Percentiles rank a stretch among this genome's conserved stretches.
Evolutionary conservation across 257 asterid genomes (phyloP).

Genomic region (Agastache rugosa): DNA sequence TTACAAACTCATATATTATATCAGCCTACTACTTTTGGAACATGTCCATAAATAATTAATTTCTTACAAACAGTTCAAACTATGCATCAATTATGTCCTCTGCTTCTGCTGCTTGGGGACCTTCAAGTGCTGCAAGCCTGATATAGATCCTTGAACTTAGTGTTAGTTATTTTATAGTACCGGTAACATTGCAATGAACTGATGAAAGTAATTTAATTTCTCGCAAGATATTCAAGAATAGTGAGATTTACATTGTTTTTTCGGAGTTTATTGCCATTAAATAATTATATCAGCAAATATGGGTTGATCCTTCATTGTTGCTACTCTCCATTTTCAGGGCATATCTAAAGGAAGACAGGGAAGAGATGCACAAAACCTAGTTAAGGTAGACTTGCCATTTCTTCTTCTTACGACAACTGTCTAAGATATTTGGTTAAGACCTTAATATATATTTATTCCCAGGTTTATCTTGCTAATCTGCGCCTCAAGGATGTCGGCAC

Average conservation of each 20-base stretch:
- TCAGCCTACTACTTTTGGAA: neutral
- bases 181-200: neutral
- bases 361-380: conserved; percentile 84
- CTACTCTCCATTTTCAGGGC: conserved; percentile 51
- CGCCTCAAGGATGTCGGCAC: conserved; percentile 89
- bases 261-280: neutral
- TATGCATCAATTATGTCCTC: neutral
- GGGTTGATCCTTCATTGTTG: conserved; percentile 4
- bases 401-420: conserved; percentile 5
- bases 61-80: neutral
- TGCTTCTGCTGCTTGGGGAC: neutral
- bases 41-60: neutral
- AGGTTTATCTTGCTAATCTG: conserved; percentile 89
- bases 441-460: conserved; percentile 33
- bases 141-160: conserved; percentile 7
- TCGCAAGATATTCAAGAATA: neutral
- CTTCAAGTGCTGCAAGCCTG: conserved; percentile 18
- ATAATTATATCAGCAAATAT: neutral
- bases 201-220: conserved; percentile 10
- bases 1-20: neutral
- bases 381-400: conserved; percentile 56
- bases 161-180: neutral
- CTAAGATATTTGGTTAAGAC: conserved; percentile 8
- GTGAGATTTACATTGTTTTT: conserved; percentile 18
- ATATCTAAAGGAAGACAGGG: conserved; percentile 95